Evolutionary conservation across 208 protist genomes (phyloP).

Genomic region (Phytomonas serpens): DNA sequence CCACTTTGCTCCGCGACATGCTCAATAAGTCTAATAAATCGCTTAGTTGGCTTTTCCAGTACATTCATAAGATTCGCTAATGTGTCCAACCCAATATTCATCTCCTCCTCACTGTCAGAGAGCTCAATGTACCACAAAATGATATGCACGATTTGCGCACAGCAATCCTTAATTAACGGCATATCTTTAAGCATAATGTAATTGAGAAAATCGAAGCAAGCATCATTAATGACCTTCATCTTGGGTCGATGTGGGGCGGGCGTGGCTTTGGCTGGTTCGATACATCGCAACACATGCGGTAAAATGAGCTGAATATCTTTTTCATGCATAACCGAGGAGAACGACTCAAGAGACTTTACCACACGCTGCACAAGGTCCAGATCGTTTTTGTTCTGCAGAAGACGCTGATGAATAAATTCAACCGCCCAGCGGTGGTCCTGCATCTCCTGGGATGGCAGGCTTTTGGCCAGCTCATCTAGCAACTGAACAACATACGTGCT

Average conservation of each 20-base stretch:
- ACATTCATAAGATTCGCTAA: slow-evolving; percentile 65
- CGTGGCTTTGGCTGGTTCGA: slow-evolving; percentile 45
- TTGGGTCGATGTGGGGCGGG: slow-evolving; percentile 21
- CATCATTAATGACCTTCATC: slow-evolving; percentile 75
- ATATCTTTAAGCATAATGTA: slow-evolving; percentile 73
- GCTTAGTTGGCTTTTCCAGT: slow-evolving; percentile 56
- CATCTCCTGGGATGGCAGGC: slow-evolving; percentile 77
- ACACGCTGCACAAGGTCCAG: slow-evolving; percentile 67
- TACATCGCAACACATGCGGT: slow-evolving; percentile 83
- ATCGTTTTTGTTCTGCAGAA: slow-evolving; percentile 82
- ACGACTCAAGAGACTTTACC: slow-evolving; percentile 83
- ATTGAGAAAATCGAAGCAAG: slow-evolving; percentile 84
- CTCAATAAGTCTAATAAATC: slow-evolving; percentile 74
- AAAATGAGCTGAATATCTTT: slow-evolving; percentile 81
- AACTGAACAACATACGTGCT: slow-evolving; percentile 81
- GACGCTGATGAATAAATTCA: slow-evolving; percentile 87
- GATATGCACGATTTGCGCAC: slow-evolving; percentile 78
- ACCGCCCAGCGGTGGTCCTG: slow-evolving; percentile 74
- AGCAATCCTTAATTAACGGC: slow-evolving; percentile 72
- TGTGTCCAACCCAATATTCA: slow-evolving; percentile 71
- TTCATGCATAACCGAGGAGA: slow-evolving; percentile 77
- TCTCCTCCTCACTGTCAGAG: slow-evolving; percentile 63
- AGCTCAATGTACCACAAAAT: slow-evolving; percentile 86
- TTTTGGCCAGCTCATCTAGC: slow-evolving; percentile 66
- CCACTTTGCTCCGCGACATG: slow-evolving; percentile 57